Conservation (phyloP, 768 basidiomycete species). For the Pholiota microspora region DNA sequence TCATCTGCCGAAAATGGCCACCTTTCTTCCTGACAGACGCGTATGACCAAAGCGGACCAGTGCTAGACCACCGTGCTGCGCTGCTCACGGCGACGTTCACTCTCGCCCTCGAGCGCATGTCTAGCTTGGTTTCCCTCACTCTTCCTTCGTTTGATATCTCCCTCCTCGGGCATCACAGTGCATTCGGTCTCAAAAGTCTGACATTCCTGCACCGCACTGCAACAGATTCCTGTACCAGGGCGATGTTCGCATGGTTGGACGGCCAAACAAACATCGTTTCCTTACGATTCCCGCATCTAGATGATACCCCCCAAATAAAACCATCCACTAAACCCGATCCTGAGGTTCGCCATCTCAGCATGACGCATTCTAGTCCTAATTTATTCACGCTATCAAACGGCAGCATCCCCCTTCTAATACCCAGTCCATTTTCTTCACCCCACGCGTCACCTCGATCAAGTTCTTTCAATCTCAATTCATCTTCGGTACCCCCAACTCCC, state of each 20-base stretch:
- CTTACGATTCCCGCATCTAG: conserved; percentile 38
- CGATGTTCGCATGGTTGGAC: conserved; percentile 40
- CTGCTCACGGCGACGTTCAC: conserved; percentile 40
- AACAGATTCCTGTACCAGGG: conserved; percentile 28
- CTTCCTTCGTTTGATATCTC: conserved; percentile 42
- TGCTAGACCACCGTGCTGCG: conserved; percentile 23
- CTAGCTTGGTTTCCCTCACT: conserved; percentile 35
- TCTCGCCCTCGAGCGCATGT: conserved; percentile 44
- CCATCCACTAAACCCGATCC: background rate
- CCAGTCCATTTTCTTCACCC: conserved; percentile 5
- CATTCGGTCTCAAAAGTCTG: conserved; percentile 38
- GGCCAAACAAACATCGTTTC: conserved; percentile 39
- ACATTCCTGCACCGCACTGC: conserved; percentile 35
- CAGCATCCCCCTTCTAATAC: background rate
- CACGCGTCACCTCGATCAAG: conserved; percentile 17
- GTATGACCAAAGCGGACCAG: conserved; percentile 14
- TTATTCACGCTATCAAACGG: conserved; percentile 3
- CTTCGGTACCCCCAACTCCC: conserved; percentile 11
- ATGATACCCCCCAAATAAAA: conserved; percentile 19
- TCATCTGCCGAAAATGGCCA: conserved; percentile 44
- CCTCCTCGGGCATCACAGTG: conserved; percentile 40
- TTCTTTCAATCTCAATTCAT: conserved; percentile 8
- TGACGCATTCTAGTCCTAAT: conserved; percentile 12
- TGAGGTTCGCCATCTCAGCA: background rate
- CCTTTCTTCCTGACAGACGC: conserved; percentile 28